Base-by-base conservation (phyloP, 1,284 basidiomycete species). In the Coniferiporia sulphurascens region DNA sequence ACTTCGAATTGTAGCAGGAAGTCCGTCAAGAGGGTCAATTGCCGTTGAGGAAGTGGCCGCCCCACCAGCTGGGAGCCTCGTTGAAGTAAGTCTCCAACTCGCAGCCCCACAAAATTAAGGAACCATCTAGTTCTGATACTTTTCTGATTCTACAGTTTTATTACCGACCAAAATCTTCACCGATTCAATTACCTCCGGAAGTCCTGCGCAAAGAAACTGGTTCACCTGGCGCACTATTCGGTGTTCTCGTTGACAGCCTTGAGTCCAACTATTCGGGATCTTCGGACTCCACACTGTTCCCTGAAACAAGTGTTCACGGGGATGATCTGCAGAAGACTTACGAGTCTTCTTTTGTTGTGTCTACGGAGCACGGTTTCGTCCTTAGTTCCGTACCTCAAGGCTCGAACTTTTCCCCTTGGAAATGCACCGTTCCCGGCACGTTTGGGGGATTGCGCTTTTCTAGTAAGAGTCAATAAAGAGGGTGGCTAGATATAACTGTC, bases 1-100 rank as follows among this genome's bases (percentile, higher is more conserved):
- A 43, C 34, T 51, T 34, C 49, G 52, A 22, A 54, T 61, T 21
- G 32, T 61, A 21, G 60, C 60, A 15, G 60, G 60, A 27, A 55
- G 52, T 43, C 61, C 61, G 12, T 58, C 61, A 27, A 15, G 52
- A 50, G 61, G 61, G 13, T 62, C 61, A 45, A 59, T 62, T 38
- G 61, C 61, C 4, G 52, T 62, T 13, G 61, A 62, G 48, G 52
- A 58, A 19, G 61, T 58, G 13, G 34, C 57, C 9, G 60, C 60
- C 12, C 60, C 60, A 1, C 51, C 41, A 41, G 56, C 12, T 10
- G 60, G 60, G 19, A 50, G 48, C n/a, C 38, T 48, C 19, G 38
- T 61, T 12, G 50, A 61, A 45, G 60, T 61, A 19, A 13, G 60
- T 49, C 19, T 3, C 7, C 15, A 15, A 19, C 15, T 35, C 13